Evolutionary conservation across 805 yeast species (phyloP), one percentile per base, ranked within the genome.

Genomic region (Nakazawaea holstii): DNA sequence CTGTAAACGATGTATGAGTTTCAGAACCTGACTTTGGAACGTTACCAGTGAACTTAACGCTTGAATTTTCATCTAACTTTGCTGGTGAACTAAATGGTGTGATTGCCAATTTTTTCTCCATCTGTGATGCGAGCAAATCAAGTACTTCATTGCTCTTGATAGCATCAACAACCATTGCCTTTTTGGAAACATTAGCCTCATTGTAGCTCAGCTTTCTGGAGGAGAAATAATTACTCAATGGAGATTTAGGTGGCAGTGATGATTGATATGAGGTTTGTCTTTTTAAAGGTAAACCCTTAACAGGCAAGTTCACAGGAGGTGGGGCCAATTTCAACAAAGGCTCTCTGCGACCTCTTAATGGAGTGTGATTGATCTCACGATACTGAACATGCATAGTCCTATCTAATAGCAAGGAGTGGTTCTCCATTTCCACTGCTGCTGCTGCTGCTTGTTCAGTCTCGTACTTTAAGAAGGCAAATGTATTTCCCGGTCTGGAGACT

Each of bases 371-470:
- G 56, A 80, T 64, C 60, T 86, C 94, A 49, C 87, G 77, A 60
- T 84, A 87, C 63, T 87, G 95, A 41, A 89, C 96, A 62, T 86
- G 94, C 72, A 89, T 84, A 8, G 92, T 84, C 60, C 76, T 82
- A 49, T 78, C 80, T 56, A 79, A 67, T 59, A 89, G 80, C 61
- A 82, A 76, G 2, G 95, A 74, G 64, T 88, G 95, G 59, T 90
- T 88, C 59, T 87, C 94, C 52, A 82, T 73, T 62, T 88, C 95
- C 46, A 89, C 87, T 1, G 96, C 96, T 41, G 87, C 74, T 5
- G 94, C 95, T 7, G 96, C 95, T 20, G 94, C 79, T 20, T 75
- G 73, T 55, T 84, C 90, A 9, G 74, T 69, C 32, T 69, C 71
- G 58, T 69, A 89, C 49, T 77, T 77, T 51, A 89, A 77, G 57